phyloP scores from a whole-genome alignment of 2,329 filamentous ascomycete genomes.

The Pseudogymnoascus pannorum region DNA sequence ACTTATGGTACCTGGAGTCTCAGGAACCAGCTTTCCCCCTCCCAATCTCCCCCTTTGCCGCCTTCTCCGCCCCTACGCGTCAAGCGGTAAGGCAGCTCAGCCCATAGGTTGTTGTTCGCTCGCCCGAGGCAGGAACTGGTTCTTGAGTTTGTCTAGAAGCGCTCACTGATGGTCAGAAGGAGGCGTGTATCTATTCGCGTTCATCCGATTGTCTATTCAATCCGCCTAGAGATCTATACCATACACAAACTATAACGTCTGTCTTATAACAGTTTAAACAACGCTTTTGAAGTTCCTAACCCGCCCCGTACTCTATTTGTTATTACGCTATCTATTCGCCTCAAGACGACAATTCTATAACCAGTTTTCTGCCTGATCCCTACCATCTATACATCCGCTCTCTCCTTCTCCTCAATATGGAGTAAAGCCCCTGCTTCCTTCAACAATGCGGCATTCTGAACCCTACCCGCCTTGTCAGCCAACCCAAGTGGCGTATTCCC shows the following conservation, averaged over 20 bases:
- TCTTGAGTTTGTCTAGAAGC: not conserved
- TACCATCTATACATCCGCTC: not conserved
- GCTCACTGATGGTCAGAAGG: not conserved
- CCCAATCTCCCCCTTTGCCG: not conserved
- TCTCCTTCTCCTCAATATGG: constrained; percentile 42
- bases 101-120: not conserved
- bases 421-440: constrained; percentile 53
- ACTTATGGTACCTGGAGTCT: not conserved
- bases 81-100: not conserved
- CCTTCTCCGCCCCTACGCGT: no score
- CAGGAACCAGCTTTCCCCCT: not conserved
- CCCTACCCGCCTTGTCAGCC: constrained; percentile 50
- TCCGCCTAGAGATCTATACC: not conserved
- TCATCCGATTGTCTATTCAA: not conserved
- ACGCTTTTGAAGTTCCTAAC: not conserved
- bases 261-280: not conserved
- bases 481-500: constrained; percentile 61
- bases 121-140: not conserved
- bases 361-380: not conserved
- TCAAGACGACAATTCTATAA: not conserved
- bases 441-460: constrained; percentile 46
- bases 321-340: constrained; percentile 1
- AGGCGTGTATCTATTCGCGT: not conserved
- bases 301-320: not conserved
- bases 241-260: not conserved